Percentiles rank a stretch among this genome's conserved stretches.
Conservation (phyloP, 192 early-diverging fungal species). For the Chytriomyces sp. region DNA sequence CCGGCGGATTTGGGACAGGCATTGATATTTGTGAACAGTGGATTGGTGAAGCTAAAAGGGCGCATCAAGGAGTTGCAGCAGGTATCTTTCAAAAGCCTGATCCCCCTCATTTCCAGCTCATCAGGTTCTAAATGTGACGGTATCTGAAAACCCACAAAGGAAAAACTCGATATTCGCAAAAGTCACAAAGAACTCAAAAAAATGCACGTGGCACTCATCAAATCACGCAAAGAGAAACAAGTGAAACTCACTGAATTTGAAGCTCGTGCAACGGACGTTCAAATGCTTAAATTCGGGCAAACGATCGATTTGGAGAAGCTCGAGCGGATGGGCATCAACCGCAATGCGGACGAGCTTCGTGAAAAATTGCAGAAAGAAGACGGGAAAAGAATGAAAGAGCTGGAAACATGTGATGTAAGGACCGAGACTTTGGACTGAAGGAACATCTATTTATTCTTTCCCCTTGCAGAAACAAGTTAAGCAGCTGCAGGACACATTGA, state of each 20-base stretch:
- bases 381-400: conserved; percentile 50
- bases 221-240: conserved; percentile 64
- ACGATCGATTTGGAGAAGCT: conserved; percentile 68
- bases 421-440: background rate
- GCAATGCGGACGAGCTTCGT: conserved; percentile 62
- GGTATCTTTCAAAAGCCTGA: conserved; percentile 26
- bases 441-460: no score
- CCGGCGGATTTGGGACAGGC: conserved; percentile 55
- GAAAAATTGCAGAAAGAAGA: conserved; percentile 67
- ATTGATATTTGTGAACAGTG: conserved; percentile 61
- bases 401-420: conserved; percentile 52
- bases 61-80: conserved; percentile 67
- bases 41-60: conserved; percentile 50
- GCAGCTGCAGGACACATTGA: conserved; percentile 49
- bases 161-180: conserved; percentile 66
- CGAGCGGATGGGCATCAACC: conserved; percentile 66
- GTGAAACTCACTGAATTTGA: conserved; percentile 59
- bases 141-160: conserved; percentile 38
- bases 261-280: conserved; percentile 58
- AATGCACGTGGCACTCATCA: conserved; percentile 62
- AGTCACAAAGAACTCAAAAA: conserved; percentile 66
- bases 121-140: background rate
- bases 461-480: conserved; percentile 43
- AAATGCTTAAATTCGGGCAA: conserved; percentile 72
- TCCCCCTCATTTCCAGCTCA: conserved; percentile 1